Evolutionary conservation across 202 grass and related monocot genomes (phyloP).

Genomic region (Bolboschoenoplectus hybrid): DNA sequence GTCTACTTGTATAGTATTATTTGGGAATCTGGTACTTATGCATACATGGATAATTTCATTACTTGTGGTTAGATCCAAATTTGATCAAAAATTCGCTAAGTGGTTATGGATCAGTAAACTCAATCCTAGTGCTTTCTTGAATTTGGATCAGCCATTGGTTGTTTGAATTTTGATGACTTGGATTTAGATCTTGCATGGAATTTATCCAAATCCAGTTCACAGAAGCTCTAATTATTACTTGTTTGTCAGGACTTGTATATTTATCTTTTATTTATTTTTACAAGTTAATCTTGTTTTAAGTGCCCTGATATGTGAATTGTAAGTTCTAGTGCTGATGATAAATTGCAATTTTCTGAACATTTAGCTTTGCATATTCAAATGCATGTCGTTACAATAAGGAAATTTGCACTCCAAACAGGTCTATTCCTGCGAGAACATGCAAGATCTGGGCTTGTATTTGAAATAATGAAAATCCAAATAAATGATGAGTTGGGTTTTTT

Average conservation of each 20-base stretch:
- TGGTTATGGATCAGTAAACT: neutral
- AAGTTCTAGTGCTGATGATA: neutral
- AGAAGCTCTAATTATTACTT: neutral
- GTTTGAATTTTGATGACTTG: neutral
- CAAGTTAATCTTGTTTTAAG: neutral
- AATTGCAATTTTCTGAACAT: neutral
- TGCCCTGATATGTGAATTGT: neutral
- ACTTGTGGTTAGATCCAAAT: neutral
- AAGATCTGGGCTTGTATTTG: neutral
- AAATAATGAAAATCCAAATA: neutral
- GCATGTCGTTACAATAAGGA: neutral
- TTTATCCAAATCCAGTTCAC: neutral
- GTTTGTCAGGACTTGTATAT: neutral
- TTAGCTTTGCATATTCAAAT: neutral
- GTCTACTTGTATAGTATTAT: neutral
- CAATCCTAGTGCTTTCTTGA: neutral
- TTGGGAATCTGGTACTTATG: neutral
- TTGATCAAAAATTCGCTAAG: neutral
- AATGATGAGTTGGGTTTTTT: neutral
- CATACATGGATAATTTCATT: neutral
- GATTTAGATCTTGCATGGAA: constrained; percentile 11
- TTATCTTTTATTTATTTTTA: neutral
- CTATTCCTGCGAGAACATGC: neutral
- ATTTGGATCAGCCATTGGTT: neutral
- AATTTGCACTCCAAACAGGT: neutral